Evolutionary conservation across 2,329 filamentous ascomycete genomes (phyloP).

Genomic region (Colletotrichum cordylinicola): DNA sequence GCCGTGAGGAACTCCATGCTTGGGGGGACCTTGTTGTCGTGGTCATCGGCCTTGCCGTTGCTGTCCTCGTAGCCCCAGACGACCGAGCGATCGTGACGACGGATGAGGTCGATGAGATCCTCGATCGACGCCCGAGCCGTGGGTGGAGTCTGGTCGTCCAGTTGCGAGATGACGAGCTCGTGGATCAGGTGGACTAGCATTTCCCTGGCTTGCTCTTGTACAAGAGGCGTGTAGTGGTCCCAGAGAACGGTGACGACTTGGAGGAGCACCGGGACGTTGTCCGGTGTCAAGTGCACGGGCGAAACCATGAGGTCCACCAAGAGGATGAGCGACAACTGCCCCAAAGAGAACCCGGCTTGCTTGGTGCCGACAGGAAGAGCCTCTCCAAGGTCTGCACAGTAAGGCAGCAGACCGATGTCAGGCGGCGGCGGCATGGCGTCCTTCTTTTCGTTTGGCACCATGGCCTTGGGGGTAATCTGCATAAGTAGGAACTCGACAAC

Average conservation of each 20-base stretch:
- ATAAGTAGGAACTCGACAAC: slow-evolving; percentile 93
- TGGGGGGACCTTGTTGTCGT: slow-evolving; percentile 80
- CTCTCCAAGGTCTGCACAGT: slow-evolving; percentile 83
- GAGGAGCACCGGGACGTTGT: slow-evolving; percentile 83
- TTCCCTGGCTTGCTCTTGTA: slow-evolving; percentile 95
- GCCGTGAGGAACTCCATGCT: slow-evolving; percentile 87
- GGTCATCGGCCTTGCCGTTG: slow-evolving; percentile 77
- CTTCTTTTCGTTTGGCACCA: slow-evolving; percentile 89
- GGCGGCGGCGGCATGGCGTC: slow-evolving; percentile 72
- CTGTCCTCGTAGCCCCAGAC: slow-evolving; percentile 96
- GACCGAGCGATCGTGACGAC: slow-evolving; percentile 81
- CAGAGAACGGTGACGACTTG: slow-evolving; percentile 94
- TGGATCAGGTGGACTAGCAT: slow-evolving; percentile 98
- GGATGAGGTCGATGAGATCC: slow-evolving; percentile 84
- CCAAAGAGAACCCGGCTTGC: slow-evolving; percentile 88
- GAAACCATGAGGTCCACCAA: slow-evolving; percentile 96
- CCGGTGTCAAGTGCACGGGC: slow-evolving; percentile 78
- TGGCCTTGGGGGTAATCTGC: slow-evolving; percentile 93
- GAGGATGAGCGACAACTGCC: slow-evolving; percentile 90
- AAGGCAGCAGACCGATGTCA: slow-evolving; percentile 79
- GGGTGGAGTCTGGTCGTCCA: slow-evolving; percentile 71
- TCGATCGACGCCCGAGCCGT: slow-evolving; percentile 79
- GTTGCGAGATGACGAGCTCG: slow-evolving; percentile 82
- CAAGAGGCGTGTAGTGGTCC: slow-evolving; percentile 95
- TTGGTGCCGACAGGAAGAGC: slow-evolving; percentile 89